A percentile compares a stretch with the other conserved stretches of the same genome.
Conservation (phyloP, 306 rosid species). For the Quercus wislizeni region DNA sequence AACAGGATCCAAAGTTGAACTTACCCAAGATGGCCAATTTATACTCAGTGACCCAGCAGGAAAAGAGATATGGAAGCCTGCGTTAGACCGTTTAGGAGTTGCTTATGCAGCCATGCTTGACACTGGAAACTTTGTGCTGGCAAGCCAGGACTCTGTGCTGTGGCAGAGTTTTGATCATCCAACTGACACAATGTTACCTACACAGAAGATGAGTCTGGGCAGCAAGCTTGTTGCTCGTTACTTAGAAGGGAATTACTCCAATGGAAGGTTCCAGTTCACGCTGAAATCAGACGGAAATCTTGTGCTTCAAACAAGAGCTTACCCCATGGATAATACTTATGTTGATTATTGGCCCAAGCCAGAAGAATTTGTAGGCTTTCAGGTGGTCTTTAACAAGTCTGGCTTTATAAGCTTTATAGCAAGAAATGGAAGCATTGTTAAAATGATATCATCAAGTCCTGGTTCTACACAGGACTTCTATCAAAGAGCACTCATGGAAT, state of each 20-base stretch:
- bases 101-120: too few relatives aligned
- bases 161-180: too few relatives aligned
- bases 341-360: background rate
- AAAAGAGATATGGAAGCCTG: too few relatives aligned
- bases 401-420: slow-evolving; percentile 31
- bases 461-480: slow-evolving; percentile 20
- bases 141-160: too few relatives aligned
- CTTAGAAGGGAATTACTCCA: background rate
- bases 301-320: slow-evolving; percentile 27
- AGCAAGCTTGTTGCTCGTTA: background rate
- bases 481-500: slow-evolving; percentile 56
- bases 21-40: too few relatives aligned
- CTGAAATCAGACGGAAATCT: slow-evolving; percentile 17
- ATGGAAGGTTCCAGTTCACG: slow-evolving; percentile 51
- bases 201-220: too few relatives aligned
- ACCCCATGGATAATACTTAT: slow-evolving; percentile 26
- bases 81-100: too few relatives aligned
- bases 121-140: too few relatives aligned
- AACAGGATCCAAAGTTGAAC: too few relatives aligned
- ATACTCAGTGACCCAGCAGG: too few relatives aligned
- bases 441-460: background rate
- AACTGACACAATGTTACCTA: too few relatives aligned
- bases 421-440: slow-evolving; percentile 13
- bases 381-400: slow-evolving; percentile 29
- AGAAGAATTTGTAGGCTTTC: background rate